Percentiles rank a stretch among this genome's conserved stretches.
Evolutionary conservation across 495 filamentous ascomycete genomes (phyloP).

Genomic region (Penicillium canariense): DNA sequence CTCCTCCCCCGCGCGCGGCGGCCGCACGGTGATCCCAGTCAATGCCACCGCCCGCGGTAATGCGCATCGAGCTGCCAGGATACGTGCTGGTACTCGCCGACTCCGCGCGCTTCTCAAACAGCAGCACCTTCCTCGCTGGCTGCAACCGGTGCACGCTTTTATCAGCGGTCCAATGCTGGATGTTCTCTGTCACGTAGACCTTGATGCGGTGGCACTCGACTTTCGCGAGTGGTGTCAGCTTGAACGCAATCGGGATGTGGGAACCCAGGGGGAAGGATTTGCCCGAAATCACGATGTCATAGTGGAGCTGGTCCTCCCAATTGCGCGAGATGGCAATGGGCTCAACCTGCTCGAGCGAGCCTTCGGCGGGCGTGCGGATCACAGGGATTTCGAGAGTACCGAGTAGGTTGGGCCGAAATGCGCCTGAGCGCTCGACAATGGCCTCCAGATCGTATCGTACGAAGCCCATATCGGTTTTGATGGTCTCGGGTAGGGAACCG

Average conservation of each 20-base stretch:
- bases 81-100: conserved; percentile 74
- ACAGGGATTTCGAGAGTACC: conserved; percentile 82
- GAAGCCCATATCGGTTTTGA: conserved; percentile 81
- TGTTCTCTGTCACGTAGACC: conserved; percentile 89
- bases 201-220: conserved; percentile 96
- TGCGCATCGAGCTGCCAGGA: conserved; percentile 72
- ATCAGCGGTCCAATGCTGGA: conserved; percentile 89
- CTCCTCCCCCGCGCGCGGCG: conserved; percentile 58
- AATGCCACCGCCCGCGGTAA: conserved; percentile 79
- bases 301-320: conserved; percentile 98
- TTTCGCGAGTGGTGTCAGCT: conserved; percentile 92
- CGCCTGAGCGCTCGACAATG: conserved; percentile 81
- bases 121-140: conserved; percentile 73
- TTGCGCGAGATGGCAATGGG: conserved; percentile 95
- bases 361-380: conserved; percentile 84
- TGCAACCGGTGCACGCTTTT: conserved; percentile 87
- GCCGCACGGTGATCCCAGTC: conserved; percentile 59
- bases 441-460: conserved; percentile 91
- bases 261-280: conserved; percentile 95
- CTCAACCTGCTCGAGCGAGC: conserved; percentile 89
- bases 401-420: conserved; percentile 86
- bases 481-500: conserved; percentile 87
- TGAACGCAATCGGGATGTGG: conserved; percentile 95
- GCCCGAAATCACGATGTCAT: conserved; percentile 97
- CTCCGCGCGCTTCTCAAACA: conserved; percentile 91